phyloP scores from a whole-genome alignment of 139 green algal species.

The Dunaliella primolecta region DNA sequence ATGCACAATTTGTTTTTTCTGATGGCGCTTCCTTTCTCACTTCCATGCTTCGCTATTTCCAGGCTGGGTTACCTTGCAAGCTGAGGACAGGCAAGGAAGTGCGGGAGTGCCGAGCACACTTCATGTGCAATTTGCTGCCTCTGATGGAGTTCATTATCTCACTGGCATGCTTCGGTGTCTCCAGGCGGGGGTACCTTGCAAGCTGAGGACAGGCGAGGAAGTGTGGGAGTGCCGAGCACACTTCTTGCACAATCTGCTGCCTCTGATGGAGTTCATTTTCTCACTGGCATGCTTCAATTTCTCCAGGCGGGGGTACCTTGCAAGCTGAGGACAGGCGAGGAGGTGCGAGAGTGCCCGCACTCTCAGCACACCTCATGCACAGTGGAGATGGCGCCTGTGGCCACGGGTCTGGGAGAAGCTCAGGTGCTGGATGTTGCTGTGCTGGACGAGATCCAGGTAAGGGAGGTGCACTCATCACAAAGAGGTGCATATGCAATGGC shows the following conservation, averaged over 20 bases:
- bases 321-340: conserved; percentile 74
- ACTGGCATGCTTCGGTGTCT: no score
- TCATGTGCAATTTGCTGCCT: background rate
- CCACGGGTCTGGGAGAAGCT: conserved; percentile 22
- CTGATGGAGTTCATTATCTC: no score
- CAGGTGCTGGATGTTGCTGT: conserved; percentile 77
- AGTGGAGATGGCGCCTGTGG: conserved; percentile 83
- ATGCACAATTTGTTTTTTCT: no score
- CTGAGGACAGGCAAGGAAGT: conserved; percentile 30
- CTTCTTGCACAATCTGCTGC: no score
- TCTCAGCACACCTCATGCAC: conserved; percentile 85
- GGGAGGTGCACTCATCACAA: no score
- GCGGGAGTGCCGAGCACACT: background rate
- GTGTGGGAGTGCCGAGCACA: background rate
- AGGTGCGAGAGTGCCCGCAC: conserved; percentile 67
- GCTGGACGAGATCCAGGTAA: conserved; percentile 91
- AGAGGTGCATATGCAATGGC: no score
- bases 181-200: conserved; percentile 29
- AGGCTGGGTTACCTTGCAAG: conserved; percentile 25
- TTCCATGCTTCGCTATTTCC: no score
- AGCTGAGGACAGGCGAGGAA: conserved; percentile 29
- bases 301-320: conserved; percentile 41
- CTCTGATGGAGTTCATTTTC: no score
- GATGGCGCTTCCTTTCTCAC: no score
- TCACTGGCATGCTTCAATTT: no score